Evolutionary conservation across 129 eudicot genomes (phyloP).

Genomic region (Glebionis coronaria): DNA sequence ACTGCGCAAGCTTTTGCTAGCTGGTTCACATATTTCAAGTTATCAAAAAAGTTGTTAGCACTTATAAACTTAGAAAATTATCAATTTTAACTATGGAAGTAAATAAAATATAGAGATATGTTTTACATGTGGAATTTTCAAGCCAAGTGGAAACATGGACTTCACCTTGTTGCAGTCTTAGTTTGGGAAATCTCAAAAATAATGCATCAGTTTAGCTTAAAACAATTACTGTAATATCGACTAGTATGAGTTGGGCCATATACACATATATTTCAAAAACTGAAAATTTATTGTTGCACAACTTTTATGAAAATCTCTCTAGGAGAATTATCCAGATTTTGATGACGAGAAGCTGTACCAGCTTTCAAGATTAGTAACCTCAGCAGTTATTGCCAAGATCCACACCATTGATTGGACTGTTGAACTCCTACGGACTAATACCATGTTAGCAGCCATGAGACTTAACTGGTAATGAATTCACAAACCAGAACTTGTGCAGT

Average conservation of each 20-base stretch:
- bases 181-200: background rate
- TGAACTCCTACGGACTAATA: slow-evolving; percentile 51
- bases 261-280: background rate
- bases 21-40: no score
- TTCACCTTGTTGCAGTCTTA: no score
- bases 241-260: background rate
- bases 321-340: slow-evolving; percentile 53
- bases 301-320: background rate
- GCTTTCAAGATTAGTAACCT: slow-evolving; percentile 53
- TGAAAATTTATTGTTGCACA: background rate
- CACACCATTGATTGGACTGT: slow-evolving; percentile 66
- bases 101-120: no score
- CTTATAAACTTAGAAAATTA: no score
- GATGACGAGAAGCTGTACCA: slow-evolving; percentile 54
- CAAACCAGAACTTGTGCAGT: background rate
- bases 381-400: slow-evolving; percentile 53
- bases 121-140: no score
- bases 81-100: no score
- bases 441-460: slow-evolving; percentile 55
- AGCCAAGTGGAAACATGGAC: no score
- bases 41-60: no score
- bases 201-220: background rate
- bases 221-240: no score
- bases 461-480: slow-evolving; percentile 41
- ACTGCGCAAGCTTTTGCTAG: no score